A percentile compares a stretch with the other conserved stretches of the same genome.
These are phyloP conservation scores for Aspergillus coremiiformis DNA, from an alignment of 495 filamentous ascomycete genomes.

Conservation along the genomic window DNA sequence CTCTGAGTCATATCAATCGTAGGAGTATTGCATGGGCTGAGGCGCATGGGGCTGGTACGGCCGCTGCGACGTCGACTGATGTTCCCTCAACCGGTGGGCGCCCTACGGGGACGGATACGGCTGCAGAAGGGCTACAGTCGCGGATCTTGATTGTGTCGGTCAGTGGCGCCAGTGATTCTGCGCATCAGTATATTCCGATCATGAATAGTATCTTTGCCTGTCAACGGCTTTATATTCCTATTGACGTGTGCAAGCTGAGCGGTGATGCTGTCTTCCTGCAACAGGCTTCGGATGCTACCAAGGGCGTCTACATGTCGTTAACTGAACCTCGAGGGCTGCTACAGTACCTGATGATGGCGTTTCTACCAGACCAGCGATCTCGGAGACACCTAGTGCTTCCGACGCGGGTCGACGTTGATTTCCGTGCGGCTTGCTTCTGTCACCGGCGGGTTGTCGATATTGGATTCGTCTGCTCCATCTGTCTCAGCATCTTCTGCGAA, in stretches of 20 bases:
- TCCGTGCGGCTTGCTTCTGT: slow-evolving; percentile 94
- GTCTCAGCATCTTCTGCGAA: slow-evolving; percentile 75
- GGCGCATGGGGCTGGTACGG: slow-evolving; percentile 36
- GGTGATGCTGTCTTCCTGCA: slow-evolving; percentile 89
- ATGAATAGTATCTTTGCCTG: slow-evolving; percentile 98
- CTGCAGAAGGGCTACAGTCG: slow-evolving; percentile 52
- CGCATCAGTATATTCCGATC: slow-evolving; percentile 89
- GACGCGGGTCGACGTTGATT: slow-evolving; percentile 83
- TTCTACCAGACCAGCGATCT: slow-evolving; percentile 66
- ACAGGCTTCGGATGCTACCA: slow-evolving; percentile 85
- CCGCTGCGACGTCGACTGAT: slow-evolving; percentile 20
- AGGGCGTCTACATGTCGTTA: slow-evolving; percentile 76
- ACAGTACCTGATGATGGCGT: slow-evolving; percentile 94
- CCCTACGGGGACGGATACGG: slow-evolving; percentile 35
- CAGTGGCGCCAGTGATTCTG: slow-evolving; percentile 72
- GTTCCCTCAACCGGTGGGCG: slow-evolving; percentile 19
- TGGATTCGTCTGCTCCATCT: slow-evolving; percentile 92
- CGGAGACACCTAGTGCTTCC: slow-evolving; percentile 63
- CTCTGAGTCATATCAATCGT: slow-evolving; percentile 79
- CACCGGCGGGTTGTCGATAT: slow-evolving; percentile 86
- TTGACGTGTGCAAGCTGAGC: slow-evolving; percentile 81
- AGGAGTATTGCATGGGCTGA: slow-evolving; percentile 42
- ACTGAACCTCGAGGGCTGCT: slow-evolving; percentile 60
- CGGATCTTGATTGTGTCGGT: slow-evolving; percentile 83
- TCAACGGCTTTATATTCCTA: slow-evolving; percentile 71